Conservation (phyloP, 371 early-diverging fungal genomes). For the Haplosporangium sp. region DNA sequence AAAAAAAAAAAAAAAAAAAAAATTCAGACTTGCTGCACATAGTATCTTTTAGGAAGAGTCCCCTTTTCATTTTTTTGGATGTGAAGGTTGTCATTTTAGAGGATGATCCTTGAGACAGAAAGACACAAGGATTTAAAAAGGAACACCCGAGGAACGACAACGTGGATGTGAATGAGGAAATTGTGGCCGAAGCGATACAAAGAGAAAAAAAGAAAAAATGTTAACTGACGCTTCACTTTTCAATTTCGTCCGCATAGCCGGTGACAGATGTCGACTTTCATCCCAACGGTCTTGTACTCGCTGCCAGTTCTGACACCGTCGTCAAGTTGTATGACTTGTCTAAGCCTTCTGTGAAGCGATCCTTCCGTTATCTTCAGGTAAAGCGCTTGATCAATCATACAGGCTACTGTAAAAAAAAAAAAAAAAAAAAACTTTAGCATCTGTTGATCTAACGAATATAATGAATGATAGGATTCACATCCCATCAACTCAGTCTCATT, state of each 20-base stretch:
- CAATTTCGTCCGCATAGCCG: conserved; percentile 46
- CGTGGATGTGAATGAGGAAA: conserved; percentile 84
- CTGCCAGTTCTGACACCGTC: conserved; percentile 88
- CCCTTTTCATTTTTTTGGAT: too few relatives aligned
- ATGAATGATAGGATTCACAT: conserved; percentile 33
- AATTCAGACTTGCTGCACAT: too few relatives aligned
- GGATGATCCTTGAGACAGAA: too few relatives aligned
- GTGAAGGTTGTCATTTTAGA: too few relatives aligned
- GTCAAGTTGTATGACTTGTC: conserved; percentile 92
- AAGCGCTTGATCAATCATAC: background rate
- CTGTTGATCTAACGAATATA: background rate
- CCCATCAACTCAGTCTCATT: conserved; percentile 45
- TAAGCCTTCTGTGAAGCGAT: conserved; percentile 80
- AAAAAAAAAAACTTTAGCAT: background rate
- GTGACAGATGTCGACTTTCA: conserved; percentile 93
- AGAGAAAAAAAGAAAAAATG: conserved; percentile 6
- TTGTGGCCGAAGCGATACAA: background rate
- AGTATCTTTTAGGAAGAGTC: too few relatives aligned
- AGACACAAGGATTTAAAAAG: too few relatives aligned
- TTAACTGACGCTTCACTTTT: background rate
- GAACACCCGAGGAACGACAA: too few relatives aligned
- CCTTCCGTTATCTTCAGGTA: conserved; percentile 89
- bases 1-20: too few relatives aligned
- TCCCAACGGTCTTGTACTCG: conserved; percentile 91
- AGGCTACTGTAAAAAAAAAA: background rate